Percentiles rank a stretch among this genome's conserved stretches.
Evolutionary conservation across 768 basidiomycete genomes (phyloP).

Genomic region (Rhizopogon salebrosus): DNA sequence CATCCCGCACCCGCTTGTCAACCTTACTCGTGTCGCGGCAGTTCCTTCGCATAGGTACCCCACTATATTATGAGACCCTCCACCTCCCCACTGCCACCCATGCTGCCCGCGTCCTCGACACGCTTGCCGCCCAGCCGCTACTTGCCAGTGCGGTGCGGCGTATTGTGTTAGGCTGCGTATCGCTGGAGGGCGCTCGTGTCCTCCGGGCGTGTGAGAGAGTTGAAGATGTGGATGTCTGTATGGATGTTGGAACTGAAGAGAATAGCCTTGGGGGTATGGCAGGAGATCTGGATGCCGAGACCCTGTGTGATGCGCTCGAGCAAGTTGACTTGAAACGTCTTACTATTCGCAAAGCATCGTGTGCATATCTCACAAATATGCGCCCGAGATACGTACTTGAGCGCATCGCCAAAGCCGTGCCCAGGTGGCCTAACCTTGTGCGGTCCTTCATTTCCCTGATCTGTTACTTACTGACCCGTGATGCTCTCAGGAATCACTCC

Average conservation of each 20-base stretch:
- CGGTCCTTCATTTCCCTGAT: constrained; percentile 17
- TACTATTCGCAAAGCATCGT: constrained; percentile 45
- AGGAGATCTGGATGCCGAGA: constrained; percentile 23
- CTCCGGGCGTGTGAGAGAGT: constrained; percentile 23
- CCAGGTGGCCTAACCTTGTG: constrained; percentile 43
- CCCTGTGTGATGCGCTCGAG: constrained; percentile 38
- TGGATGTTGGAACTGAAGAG: constrained; percentile 16
- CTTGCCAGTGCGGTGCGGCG: constrained; percentile 37
- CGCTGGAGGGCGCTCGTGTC: constrained; percentile 34
- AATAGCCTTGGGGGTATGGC: constrained; percentile 3
- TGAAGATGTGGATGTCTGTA: constrained; percentile 37
- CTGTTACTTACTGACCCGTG: constrained; percentile 5
- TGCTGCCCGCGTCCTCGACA: constrained; percentile 30
- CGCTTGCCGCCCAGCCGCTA: constrained; percentile 31
- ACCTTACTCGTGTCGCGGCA: constrained; percentile 46
- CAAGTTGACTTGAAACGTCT: constrained; percentile 39
- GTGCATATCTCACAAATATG: constrained; percentile 51
- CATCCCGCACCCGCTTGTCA: constrained; percentile 24
- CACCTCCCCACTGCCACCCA: constrained; percentile 37
- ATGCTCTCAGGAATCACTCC: constrained; percentile 40
- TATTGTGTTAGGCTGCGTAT: constrained; percentile 38
- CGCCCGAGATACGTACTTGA: constrained; percentile 40
- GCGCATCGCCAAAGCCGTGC: constrained; percentile 41
- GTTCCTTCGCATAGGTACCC: constrained; percentile 52
- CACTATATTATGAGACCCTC: constrained; percentile 52